Percentiles rank a stretch among this genome's conserved stretches.
These are phyloP conservation scores for Naganishia onofrii DNA, from an alignment of 768 basidiomycete genomes.

Conservation along the genomic window DNA sequence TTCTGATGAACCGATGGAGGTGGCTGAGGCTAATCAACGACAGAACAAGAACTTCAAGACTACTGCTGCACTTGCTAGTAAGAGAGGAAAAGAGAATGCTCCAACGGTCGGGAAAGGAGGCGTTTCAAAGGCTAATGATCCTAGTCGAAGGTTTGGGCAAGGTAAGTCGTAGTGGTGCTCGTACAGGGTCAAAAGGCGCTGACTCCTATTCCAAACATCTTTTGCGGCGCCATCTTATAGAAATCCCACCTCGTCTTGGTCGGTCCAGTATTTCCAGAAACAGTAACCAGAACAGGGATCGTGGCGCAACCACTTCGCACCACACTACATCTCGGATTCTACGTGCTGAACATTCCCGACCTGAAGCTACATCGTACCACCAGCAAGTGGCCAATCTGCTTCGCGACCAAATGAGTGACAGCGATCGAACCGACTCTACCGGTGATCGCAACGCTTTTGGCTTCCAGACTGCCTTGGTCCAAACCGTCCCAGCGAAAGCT, in stretches of 20 bases:
- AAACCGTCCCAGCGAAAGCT: neutral
- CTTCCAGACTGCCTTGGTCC: neutral
- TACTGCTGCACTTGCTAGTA: neutral
- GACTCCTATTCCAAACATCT: neutral
- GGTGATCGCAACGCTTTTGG: neutral
- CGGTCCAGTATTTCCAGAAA: neutral
- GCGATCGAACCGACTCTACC: neutral
- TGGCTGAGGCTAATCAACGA: neutral
- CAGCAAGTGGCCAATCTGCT: neutral
- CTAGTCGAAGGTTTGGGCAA: slow-evolving; percentile 5
- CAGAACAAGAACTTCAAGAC: neutral
- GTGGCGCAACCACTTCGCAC: neutral
- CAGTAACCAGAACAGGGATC: neutral
- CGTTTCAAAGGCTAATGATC: neutral
- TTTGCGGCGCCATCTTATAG: neutral
- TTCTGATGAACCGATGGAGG: neutral
- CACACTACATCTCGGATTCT: neutral
- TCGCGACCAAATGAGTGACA: neutral
- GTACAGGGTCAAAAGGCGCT: neutral
- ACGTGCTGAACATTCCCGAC: neutral
- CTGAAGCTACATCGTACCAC: neutral
- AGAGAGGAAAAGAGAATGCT: slow-evolving; percentile 8
- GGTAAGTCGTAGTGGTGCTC: neutral
- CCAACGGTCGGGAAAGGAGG: neutral
- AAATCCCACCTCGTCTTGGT: neutral